A percentile compares a stretch with the other conserved stretches of the same genome.
Evolutionary conservation across 768 basidiomycete species (phyloP).

Genomic region (Hericium alpestre): DNA sequence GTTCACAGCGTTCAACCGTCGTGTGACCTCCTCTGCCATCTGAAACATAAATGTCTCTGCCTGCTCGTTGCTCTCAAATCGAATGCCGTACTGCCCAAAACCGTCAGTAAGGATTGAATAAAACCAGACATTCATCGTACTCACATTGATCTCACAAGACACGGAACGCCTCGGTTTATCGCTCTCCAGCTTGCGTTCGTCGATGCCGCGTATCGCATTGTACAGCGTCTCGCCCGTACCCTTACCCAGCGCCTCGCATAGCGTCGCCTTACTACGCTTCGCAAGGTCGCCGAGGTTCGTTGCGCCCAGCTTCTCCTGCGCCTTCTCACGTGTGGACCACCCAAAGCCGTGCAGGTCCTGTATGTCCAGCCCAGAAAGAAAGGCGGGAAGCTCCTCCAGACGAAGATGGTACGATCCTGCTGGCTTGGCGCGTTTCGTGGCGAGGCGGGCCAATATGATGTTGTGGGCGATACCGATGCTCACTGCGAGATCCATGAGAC

Average conservation of each 20-base stretch:
- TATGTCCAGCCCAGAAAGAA: constrained; percentile 63
- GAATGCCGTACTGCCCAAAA: constrained; percentile 74
- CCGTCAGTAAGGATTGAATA: constrained; percentile 5
- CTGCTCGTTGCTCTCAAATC: constrained; percentile 76
- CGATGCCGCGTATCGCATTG: constrained; percentile 76
- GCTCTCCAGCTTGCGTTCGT: constrained; percentile 67
- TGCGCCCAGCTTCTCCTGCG: constrained; percentile 65
- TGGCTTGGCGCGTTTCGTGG: constrained; percentile 86
- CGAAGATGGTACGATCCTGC: constrained; percentile 74
- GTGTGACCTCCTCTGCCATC: constrained; percentile 69
- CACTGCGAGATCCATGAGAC: constrained; percentile 32
- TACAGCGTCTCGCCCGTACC: constrained; percentile 77
- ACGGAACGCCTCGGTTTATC: constrained; percentile 86
- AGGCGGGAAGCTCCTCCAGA: constrained; percentile 35
- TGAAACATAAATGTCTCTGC: constrained; percentile 70
- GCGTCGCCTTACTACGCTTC: constrained; percentile 47
- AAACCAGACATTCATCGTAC: constrained; percentile 20
- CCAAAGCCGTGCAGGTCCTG: constrained; percentile 86
- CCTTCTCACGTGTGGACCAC: constrained; percentile 62
- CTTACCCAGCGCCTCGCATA: constrained; percentile 71
- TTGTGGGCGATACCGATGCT: constrained; percentile 91
- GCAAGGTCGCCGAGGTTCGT: constrained; percentile 60
- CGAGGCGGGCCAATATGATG: constrained; percentile 85
- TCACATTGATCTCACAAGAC: constrained; percentile 88
- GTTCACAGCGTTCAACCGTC: constrained; percentile 53